Evolutionary conservation across 352 stramenopile species (phyloP).

Genomic region (Phytophthora tubulina): DNA sequence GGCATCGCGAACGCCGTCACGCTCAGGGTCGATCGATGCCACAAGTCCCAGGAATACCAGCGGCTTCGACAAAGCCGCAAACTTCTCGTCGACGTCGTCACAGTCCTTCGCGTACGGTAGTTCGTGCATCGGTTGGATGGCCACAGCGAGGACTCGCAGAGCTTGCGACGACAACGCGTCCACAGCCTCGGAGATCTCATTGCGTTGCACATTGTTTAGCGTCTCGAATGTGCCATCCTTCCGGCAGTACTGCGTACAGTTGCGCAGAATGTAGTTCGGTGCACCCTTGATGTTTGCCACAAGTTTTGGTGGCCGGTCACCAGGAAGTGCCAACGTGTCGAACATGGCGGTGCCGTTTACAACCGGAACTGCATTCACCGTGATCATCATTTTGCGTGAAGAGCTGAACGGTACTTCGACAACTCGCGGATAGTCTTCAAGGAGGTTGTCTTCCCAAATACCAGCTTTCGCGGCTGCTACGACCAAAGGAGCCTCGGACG

Average conservation of each 20-base stretch:
- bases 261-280: constrained; percentile 77
- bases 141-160: constrained; percentile 91
- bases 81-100: constrained; percentile 79
- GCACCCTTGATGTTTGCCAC: constrained; percentile 74
- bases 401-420: constrained; percentile 96
- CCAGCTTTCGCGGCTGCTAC: constrained; percentile 77
- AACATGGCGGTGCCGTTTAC: constrained; percentile 45
- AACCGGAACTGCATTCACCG: constrained; percentile 62
- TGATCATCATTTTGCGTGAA: constrained; percentile 95
- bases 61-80: constrained; percentile 64
- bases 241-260: constrained; percentile 66
- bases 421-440: constrained; percentile 72
- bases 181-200: constrained; percentile 65
- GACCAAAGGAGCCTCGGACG: constrained; percentile 78
- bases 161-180: constrained; percentile 79
- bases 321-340: constrained; percentile 47
- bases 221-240: constrained; percentile 60
- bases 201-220: constrained; percentile 53
- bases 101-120: constrained; percentile 55
- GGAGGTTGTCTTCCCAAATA: constrained; percentile 64
- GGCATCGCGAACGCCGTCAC: constrained; percentile 66
- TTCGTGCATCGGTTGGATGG: constrained; percentile 73
- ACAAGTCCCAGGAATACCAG: constrained; percentile 94
- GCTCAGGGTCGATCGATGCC: constrained; percentile 90
- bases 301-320: constrained; percentile 49